These are phyloP conservation scores for Geranomyces variabilis DNA, from an alignment of 192 early-diverging fungal species.

Conservation along the genomic window DNA sequence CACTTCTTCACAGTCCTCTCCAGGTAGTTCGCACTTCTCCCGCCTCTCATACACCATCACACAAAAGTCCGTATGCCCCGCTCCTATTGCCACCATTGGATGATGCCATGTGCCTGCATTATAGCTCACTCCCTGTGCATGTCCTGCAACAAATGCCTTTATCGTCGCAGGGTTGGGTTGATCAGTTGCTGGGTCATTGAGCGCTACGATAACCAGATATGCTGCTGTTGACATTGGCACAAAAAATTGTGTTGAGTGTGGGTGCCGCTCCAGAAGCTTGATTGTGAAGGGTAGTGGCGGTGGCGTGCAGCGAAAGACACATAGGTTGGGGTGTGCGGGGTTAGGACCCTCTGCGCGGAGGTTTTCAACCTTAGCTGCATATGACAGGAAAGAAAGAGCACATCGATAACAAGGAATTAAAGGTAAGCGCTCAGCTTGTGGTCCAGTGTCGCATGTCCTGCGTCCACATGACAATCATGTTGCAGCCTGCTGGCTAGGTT, in stretches of 20 bases:
- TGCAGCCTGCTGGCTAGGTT: no score
- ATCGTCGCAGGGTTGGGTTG: conserved; percentile 74
- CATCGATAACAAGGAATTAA: no score
- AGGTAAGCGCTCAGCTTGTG: no score
- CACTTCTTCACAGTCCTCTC: conserved; percentile 78
- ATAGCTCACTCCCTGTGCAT: conserved; percentile 83
- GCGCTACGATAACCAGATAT: conserved; percentile 83
- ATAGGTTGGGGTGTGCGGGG: conserved; percentile 66
- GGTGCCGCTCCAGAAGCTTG: conserved; percentile 81
- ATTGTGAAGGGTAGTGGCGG: conserved; percentile 56
- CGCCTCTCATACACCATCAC: conserved; percentile 77
- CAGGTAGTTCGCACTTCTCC: conserved; percentile 50
- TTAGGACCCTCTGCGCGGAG: neutral
- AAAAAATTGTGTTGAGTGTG: conserved; percentile 83
- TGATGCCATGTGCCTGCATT: conserved; percentile 85
- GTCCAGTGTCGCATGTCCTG: no score
- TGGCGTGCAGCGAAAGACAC: conserved; percentile 60
- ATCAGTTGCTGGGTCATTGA: conserved; percentile 65
- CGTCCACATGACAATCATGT: no score
- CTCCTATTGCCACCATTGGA: conserved; percentile 77
- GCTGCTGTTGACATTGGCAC: conserved; percentile 69
- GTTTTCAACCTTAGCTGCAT: neutral
- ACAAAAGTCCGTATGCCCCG: conserved; percentile 58
- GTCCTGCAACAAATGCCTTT: conserved; percentile 71
- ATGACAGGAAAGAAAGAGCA: no score